Evolutionary conservation across 345 rosid genomes (phyloP).

Genomic region (Bruguiera parviflora): DNA sequence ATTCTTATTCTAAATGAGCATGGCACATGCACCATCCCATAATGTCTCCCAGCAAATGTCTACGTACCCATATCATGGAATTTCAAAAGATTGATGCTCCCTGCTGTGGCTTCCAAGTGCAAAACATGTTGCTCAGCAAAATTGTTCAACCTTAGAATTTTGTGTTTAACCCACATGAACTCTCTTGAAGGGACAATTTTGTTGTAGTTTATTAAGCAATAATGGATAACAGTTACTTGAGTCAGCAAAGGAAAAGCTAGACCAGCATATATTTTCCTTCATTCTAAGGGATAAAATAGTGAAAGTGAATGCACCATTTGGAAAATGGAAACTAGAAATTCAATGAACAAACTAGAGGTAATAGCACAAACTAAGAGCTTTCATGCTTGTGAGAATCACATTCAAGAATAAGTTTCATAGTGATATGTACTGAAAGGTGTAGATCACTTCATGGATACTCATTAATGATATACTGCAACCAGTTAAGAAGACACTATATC

Average conservation of each 20-base stretch:
- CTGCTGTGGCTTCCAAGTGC: not conserved
- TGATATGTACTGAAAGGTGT: not conserved
- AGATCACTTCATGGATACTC: not conserved
- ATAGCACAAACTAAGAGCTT: not conserved
- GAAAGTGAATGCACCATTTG: too few relatives aligned
- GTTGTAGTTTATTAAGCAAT: not conserved
- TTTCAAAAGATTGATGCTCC: not conserved
- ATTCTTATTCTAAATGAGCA: not conserved
- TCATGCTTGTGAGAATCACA: not conserved
- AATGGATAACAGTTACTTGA: not conserved
- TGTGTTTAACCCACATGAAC: not conserved
- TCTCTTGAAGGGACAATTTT: not conserved
- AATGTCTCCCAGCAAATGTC: not conserved
- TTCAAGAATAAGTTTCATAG: not conserved
- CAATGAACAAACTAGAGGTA: not conserved
- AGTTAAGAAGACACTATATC: not conserved
- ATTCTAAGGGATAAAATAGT: too few relatives aligned
- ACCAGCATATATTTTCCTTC: too few relatives aligned
- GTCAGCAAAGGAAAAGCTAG: too few relatives aligned
- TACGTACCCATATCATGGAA: not conserved
- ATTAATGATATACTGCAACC: not conserved
- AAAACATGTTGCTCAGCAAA: not conserved
- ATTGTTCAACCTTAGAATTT: not conserved
- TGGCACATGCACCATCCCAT: not conserved
- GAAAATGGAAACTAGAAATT: not conserved